Conservation (phyloP, 2,329 filamentous ascomycete genomes). For the Chrysoporthe deuterocubensis region DNA sequence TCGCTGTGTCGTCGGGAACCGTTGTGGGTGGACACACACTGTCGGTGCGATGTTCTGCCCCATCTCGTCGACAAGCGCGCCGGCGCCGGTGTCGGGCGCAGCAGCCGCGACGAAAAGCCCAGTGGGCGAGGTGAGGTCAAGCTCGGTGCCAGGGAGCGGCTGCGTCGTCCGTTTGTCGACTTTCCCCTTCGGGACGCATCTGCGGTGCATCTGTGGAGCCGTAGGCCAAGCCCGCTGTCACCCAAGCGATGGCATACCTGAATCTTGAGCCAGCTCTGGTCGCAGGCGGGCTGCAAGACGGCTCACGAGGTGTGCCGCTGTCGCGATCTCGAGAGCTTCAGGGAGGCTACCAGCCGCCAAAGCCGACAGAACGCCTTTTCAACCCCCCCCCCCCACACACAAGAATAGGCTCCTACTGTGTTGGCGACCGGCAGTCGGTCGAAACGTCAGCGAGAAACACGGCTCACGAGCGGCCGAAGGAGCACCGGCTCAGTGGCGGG, state of each 20-base stretch:
- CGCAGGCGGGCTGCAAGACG: background rate
- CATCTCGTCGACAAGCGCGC: background rate
- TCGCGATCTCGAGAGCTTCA: background rate
- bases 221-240: background rate
- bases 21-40: background rate
- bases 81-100: background rate
- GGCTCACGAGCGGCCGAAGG: background rate
- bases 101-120: background rate
- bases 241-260: background rate
- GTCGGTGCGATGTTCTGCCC: background rate
- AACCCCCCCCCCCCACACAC: background rate
- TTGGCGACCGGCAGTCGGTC: background rate
- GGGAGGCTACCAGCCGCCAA: too few relatives aligned
- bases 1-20: background rate
- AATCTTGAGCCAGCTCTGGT: background rate
- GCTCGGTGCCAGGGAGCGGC: slow-evolving; percentile 1
- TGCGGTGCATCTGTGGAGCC: background rate
- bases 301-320: background rate
- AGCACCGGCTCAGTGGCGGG: slow-evolving; percentile 3
- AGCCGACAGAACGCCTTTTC: background rate
- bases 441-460: background rate
- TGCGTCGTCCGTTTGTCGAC: slow-evolving; percentile 5
- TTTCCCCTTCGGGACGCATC: background rate
- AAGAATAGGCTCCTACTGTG: too few relatives aligned
- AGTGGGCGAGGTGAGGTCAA: background rate